Evolutionary conservation across 1,139 yeast genomes (phyloP).

Genomic region (Candida anutae): DNA sequence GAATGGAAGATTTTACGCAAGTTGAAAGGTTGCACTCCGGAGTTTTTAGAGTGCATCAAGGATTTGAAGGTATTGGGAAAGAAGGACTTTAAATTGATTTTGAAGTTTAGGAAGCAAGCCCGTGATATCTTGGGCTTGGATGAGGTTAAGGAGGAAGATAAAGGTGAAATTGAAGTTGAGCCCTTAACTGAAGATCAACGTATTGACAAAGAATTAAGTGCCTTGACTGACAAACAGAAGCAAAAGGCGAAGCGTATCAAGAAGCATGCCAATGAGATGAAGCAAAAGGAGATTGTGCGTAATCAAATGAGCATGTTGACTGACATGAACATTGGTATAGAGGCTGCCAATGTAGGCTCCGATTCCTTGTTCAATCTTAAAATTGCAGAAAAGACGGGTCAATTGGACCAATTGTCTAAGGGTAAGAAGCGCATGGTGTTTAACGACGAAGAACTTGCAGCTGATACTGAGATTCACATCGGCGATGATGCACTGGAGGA

Average conservation of each 20-base stretch:
- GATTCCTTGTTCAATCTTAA: slow-evolving; percentile 78
- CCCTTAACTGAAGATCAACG: slow-evolving; percentile 81
- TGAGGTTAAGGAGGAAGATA: slow-evolving; percentile 40
- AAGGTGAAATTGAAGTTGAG: slow-evolving; percentile 50
- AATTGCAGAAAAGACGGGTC: slow-evolving; percentile 80
- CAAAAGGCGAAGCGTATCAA: slow-evolving; percentile 69
- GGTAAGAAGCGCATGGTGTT: slow-evolving; percentile 82
- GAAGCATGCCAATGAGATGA: slow-evolving; percentile 71
- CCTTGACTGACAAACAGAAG: slow-evolving; percentile 64
- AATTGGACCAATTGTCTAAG: slow-evolving; percentile 59
- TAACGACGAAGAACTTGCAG: slow-evolving; percentile 43
- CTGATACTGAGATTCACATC: slow-evolving; percentile 47
- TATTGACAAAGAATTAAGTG: slow-evolving; percentile 75
- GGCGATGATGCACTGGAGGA: slow-evolving; percentile 33
- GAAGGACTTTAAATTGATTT: slow-evolving; percentile 78
- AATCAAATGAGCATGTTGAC: slow-evolving; percentile 97
- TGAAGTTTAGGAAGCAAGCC: slow-evolving; percentile 85
- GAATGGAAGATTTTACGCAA: slow-evolving; percentile 69
- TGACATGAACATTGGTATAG: slow-evolving; percentile 88
- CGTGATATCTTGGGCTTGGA: slow-evolving; percentile 73
- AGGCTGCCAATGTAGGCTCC: slow-evolving; percentile 77
- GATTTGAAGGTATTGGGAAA: slow-evolving; percentile 92
- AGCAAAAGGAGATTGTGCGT: slow-evolving; percentile 82
- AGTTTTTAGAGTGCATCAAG: slow-evolving; percentile 72
- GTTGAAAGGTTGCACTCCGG: slow-evolving; percentile 69